A percentile compares a stretch with the other conserved stretches of the same genome.
Conservation (phyloP, 2,329 filamentous ascomycete genomes). For the Monilinia fructigena region DNA sequence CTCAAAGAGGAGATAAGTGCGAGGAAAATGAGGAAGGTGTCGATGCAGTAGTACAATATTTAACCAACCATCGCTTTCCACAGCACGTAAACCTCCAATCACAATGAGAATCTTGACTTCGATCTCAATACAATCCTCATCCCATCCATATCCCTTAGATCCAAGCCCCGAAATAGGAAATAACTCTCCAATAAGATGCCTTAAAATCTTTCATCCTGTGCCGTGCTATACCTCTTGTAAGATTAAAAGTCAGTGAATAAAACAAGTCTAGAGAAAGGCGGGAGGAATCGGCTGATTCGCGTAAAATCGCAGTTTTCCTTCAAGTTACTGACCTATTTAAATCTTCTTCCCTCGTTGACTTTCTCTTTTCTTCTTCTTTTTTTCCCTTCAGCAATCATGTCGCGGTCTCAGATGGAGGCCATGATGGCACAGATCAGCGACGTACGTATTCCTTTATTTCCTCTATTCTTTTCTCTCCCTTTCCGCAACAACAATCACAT, state of each 20-base stretch:
- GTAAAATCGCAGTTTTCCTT: not conserved
- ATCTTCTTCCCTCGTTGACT: not conserved
- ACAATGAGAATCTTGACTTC: not conserved
- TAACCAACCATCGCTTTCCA: no score
- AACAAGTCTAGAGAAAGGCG: not conserved
- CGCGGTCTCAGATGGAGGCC: not conserved
- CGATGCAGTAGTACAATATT: no score
- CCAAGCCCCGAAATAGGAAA: not conserved
- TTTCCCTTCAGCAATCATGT: not conserved
- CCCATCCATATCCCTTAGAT: not conserved
- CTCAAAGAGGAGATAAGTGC: not conserved
- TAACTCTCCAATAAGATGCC: fast-evolving
- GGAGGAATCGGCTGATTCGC: not conserved
- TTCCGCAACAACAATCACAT: not conserved
- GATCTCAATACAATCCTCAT: not conserved
- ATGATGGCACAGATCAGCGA: not conserved
- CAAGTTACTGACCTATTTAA: not conserved
- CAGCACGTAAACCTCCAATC: not conserved
- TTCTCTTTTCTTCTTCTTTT: not conserved
- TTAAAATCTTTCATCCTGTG: not conserved
- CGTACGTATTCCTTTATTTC: not conserved
- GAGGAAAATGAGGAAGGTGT: not conserved
- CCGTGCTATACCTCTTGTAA: not conserved
- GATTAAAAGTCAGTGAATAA: not conserved
- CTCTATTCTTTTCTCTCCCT: not conserved